Evolutionary conservation across 768 basidiomycete genomes (phyloP).

Genomic region (Phallus indusiatus): DNA sequence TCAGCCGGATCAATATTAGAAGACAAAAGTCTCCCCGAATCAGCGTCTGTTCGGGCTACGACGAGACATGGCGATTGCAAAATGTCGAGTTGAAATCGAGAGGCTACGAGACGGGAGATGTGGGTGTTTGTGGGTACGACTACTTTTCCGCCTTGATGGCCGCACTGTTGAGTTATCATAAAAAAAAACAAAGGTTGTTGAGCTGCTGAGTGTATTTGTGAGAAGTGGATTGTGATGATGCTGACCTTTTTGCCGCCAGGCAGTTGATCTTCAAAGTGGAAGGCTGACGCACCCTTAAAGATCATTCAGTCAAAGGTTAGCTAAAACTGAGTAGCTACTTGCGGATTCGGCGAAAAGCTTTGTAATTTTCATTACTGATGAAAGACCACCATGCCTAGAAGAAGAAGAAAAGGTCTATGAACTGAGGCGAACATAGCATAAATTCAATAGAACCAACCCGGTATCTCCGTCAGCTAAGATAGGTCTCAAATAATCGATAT

Average conservation of each 20-base stretch:
- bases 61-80: conserved; percentile 81
- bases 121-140: conserved; percentile 87
- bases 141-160: conserved; percentile 87
- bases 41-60: conserved; percentile 89
- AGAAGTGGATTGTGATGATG: neutral
- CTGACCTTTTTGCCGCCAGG: conserved; percentile 86
- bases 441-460: conserved; percentile 43
- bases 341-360: conserved; percentile 94
- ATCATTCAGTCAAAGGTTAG: neutral
- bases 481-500: conserved; percentile 81
- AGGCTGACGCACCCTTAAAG: conserved; percentile 74
- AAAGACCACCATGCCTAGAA: conserved; percentile 80
- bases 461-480: conserved; percentile 95
- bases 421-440: neutral
- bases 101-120: conserved; percentile 71
- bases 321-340: conserved; percentile 13
- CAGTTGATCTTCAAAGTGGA: conserved; percentile 90
- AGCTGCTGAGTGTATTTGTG: too few relatives aligned
- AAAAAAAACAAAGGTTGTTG: too few relatives aligned
- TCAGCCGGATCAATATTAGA: conserved; percentile 77
- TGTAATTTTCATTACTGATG: conserved; percentile 87
- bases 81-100: conserved; percentile 87
- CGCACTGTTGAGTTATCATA: conserved; percentile 18
- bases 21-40: conserved; percentile 76
- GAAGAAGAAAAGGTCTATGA: conserved; percentile 4